Base-by-base conservation (phyloP, 129 eudicot genomes). In the Rutidosis leptorrhynchoides region DNA sequence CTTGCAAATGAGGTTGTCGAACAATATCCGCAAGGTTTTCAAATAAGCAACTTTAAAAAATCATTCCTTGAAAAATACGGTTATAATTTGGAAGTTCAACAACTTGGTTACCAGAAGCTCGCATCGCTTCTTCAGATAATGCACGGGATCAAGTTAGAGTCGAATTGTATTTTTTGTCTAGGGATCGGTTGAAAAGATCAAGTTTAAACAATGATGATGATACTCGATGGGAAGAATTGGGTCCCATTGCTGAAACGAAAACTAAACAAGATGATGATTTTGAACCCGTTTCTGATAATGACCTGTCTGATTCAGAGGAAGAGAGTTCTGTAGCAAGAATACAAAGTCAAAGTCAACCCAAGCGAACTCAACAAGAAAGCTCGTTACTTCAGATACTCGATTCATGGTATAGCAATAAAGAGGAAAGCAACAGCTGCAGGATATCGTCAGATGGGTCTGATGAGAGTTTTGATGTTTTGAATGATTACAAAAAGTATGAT, bases 141-240 rank as follows among this genome's bases (percentile, higher is more conserved):
- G 87, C 90, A 87, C 9, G 93, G 93, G 59, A 75, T 81, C 21
- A 84, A 68, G 68, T 48, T 94, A 29, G 87, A 80, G 71, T 79
- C 77, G 11, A 65, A 42, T 75, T 35, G 43, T 37, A 75, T 89
- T 14, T 10, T 71, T 33, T 81, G 7, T 66, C 71, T 0, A 70
- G 30, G n/a, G 82, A 61, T 22, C 58, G 16, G 1, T 57, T 28
- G 19, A 74, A 62, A 65, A 57, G 43, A 64, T 61, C 40, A 14
- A 69, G 57, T 61, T 28, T 48, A 26, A 64, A 77, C 53, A 23
- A 37, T 67, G 85, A 74, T 22, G 27, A n/a, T 67, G 90, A 86
- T 23, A 78, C 83, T 35, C 65, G 28, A 57, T 93, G 96, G 96
- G 96, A 85, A 20, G 96, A 93, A 72, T 81, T 89, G n/a, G 97